A percentile compares a stretch with the other conserved stretches of the same genome.
Evolutionary conservation across 306 rosid species (phyloP).

Genomic region (Rubus idaeus): DNA sequence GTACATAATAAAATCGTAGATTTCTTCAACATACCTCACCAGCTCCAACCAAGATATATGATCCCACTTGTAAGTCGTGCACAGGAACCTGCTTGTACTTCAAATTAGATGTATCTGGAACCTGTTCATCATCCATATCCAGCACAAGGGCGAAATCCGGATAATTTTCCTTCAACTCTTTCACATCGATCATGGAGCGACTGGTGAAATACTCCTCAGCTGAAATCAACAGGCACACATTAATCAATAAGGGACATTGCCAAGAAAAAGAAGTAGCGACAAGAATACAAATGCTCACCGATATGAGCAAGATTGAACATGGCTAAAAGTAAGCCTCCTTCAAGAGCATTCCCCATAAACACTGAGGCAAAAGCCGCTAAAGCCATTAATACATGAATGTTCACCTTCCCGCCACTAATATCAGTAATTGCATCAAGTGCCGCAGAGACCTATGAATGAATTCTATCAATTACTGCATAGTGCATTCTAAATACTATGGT

Average conservation of each 20-base stretch:
- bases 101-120: constrained; percentile 81
- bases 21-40: constrained; percentile 68
- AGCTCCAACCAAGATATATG: constrained; percentile 83
- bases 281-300: constrained; percentile 44
- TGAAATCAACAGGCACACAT: constrained; percentile 42
- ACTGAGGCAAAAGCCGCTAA: constrained; percentile 91
- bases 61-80: constrained; percentile 71
- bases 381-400: constrained; percentile 94
- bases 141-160: constrained; percentile 94
- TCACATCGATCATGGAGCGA: constrained; percentile 88
- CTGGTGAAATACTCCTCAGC: constrained; percentile 96
- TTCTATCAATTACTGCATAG: constrained; percentile 11
- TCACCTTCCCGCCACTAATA: constrained; percentile 81
- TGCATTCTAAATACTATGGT: not conserved
- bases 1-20: constrained; percentile 13
- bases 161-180: constrained; percentile 84
- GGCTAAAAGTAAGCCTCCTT: constrained; percentile 96
- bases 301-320: constrained; percentile 97
- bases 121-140: constrained; percentile 59
- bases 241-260: constrained; percentile 20
- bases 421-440: constrained; percentile 87
- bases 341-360: constrained; percentile 89
- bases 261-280: not conserved
- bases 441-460: constrained; percentile 68
- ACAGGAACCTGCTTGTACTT: constrained; percentile 86